Evolutionary conservation across 2,329 filamentous ascomycete genomes (phyloP).

Genomic region (Penicillium sp.): DNA sequence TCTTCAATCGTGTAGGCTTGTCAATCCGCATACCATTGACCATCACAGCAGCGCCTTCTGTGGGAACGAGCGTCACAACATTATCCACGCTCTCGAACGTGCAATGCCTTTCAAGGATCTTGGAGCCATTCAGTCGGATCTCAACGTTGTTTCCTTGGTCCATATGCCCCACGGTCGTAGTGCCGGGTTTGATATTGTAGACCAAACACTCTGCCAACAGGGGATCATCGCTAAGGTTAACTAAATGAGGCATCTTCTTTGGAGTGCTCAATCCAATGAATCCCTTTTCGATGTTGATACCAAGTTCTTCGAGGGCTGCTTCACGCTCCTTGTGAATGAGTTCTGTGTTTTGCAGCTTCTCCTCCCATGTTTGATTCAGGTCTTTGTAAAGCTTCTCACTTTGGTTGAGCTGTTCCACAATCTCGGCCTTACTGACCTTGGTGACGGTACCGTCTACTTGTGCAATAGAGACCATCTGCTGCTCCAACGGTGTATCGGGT

Average conservation of each 20-base stretch:
- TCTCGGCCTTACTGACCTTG: constrained; percentile 97
- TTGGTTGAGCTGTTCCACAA: constrained; percentile 91
- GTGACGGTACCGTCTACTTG: constrained; percentile 79
- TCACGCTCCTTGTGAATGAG: constrained; percentile 97
- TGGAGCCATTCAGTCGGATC: constrained; percentile 87
- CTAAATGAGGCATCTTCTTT: constrained; percentile 98
- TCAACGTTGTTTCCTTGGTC: constrained; percentile 79
- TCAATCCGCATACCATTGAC: constrained; percentile 90
- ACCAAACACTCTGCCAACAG: constrained; percentile 92
- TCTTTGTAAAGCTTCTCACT: constrained; percentile 95
- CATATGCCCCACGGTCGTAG: constrained; percentile 89
- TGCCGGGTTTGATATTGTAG: constrained; percentile 95
- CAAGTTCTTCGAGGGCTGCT: constrained; percentile 87
- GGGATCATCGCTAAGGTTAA: constrained; percentile 94
- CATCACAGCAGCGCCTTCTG: constrained; percentile 94
- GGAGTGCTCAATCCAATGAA: constrained; percentile 92
- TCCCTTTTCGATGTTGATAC: constrained; percentile 98
- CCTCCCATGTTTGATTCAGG: constrained; percentile 97
- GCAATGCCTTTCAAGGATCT: constrained; percentile 89
- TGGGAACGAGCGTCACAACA: constrained; percentile 83
- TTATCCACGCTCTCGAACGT: constrained; percentile 91
- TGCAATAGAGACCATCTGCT: constrained; percentile 95
- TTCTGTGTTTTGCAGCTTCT: constrained; percentile 91
- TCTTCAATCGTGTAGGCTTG: constrained; percentile 78
- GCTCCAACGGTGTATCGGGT: constrained; percentile 83